Evolutionary conservation across 2,329 filamentous ascomycete genomes (phyloP).

Genomic region (Fusarium coffeatum): DNA sequence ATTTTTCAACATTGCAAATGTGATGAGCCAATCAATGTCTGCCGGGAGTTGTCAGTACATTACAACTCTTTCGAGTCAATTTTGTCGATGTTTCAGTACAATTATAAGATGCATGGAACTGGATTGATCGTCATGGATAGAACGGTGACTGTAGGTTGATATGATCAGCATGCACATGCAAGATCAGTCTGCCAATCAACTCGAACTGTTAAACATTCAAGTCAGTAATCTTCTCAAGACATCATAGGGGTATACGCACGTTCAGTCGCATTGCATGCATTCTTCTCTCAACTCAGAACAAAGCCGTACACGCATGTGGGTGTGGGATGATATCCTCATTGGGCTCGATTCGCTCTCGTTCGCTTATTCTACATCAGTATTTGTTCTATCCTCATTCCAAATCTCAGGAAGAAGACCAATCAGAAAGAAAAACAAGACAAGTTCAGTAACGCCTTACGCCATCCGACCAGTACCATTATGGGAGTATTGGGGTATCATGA

Average conservation of each 20-base stretch:
- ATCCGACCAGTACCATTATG: slow-evolving; percentile 16
- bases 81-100: background rate
- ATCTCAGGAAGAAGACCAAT: background rate
- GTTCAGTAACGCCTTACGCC: slow-evolving; percentile 26
- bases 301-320: background rate
- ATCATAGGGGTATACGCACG: background rate
- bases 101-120: background rate
- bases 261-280: slow-evolving; percentile 1
- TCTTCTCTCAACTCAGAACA: background rate
- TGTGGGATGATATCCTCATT: background rate
- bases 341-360: slow-evolving; percentile 7
- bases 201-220: background rate
- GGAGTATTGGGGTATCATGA: slow-evolving; percentile 31
- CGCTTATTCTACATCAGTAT: slow-evolving; percentile 17
- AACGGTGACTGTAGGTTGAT: background rate
- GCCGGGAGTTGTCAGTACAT: background rate
- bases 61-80: background rate
- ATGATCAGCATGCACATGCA: background rate
- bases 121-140: background rate
- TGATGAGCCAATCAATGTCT: background rate
- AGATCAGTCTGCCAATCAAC: background rate
- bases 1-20: background rate
- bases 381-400: slow-evolving; percentile 1
- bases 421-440: slow-evolving; percentile 8
- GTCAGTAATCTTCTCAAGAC: background rate